A percentile compares a stretch with the other conserved stretches of the same genome.
Evolutionary conservation across 2,329 filamentous ascomycete species (phyloP).

Genomic region (Fusarium compactum): DNA sequence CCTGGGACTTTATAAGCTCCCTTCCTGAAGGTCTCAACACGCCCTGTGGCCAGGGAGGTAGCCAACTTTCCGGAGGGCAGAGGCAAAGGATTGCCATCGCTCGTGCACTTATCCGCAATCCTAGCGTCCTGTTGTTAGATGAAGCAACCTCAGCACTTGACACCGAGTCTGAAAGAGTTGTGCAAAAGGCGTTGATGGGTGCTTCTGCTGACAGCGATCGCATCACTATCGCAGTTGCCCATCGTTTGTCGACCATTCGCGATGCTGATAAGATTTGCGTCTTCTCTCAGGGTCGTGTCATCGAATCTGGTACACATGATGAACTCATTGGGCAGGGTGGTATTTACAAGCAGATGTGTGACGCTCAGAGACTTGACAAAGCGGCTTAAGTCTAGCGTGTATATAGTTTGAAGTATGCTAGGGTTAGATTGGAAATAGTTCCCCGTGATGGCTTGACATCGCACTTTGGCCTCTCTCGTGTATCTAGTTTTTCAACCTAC

Average conservation of each 20-base stretch:
- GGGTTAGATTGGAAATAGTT: too few relatives aligned
- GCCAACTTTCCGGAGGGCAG: constrained; percentile 76
- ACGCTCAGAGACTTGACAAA: constrained; percentile 52
- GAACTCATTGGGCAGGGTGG: constrained; percentile 62
- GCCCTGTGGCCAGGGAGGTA: constrained; percentile 70
- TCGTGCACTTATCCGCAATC: constrained; percentile 63
- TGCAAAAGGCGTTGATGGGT: constrained; percentile 83
- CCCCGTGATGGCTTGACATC: too few relatives aligned
- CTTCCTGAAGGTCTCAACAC: constrained; percentile 65
- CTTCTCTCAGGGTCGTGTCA: constrained; percentile 66
- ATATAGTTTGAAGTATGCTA: background rate
- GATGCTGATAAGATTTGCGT: constrained; percentile 72
- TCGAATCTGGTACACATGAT: constrained; percentile 68
- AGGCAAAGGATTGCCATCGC: constrained; percentile 76
- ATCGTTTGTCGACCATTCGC: constrained; percentile 92
- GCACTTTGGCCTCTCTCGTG: background rate
- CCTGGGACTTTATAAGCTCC: constrained; percentile 58
- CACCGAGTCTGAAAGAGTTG: constrained; percentile 42
- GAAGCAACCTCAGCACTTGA: constrained; percentile 45
- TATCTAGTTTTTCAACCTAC: background rate
- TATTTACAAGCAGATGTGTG: constrained; percentile 63
- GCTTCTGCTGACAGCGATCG: constrained; percentile 75
- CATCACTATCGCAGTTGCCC: constrained; percentile 73
- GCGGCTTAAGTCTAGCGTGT: background rate
- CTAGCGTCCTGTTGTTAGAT: constrained; percentile 37